These are phyloP conservation scores for Coniochaeta prunicola DNA, from an alignment of 2,329 filamentous ascomycete species.

Conservation along the genomic window DNA sequence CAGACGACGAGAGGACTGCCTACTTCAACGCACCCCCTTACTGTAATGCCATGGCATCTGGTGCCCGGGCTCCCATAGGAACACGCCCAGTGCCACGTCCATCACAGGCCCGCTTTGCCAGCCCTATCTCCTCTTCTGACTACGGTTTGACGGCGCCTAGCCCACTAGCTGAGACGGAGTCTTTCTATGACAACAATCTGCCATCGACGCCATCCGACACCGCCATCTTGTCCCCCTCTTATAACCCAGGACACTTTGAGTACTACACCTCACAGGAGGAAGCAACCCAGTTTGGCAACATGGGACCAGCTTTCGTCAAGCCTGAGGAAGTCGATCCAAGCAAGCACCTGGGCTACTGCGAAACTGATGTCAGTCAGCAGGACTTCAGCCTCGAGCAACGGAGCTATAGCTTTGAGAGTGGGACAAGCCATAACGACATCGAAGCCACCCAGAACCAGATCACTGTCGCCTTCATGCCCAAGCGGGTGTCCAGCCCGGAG, in stretches of 20 bases:
- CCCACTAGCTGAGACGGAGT: constrained; percentile 31
- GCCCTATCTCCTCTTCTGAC: constrained; percentile 29
- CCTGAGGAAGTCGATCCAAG: constrained; percentile 23
- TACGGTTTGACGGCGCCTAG: constrained; percentile 25
- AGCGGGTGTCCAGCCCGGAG: constrained; percentile 18
- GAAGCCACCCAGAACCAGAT: constrained; percentile 11
- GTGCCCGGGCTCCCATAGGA: constrained; percentile 4
- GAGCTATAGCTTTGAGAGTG: constrained; percentile 17
- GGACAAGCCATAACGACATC: constrained; percentile 11
- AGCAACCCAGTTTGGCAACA: constrained; percentile 19
- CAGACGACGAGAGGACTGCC: constrained; percentile 18
- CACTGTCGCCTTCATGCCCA: constrained; percentile 9
- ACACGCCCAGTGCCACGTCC: constrained; percentile 10
- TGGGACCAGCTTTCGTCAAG: constrained; percentile 24
- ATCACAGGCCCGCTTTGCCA: constrained; percentile 20
- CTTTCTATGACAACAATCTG: constrained; percentile 21
- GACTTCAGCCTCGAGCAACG: constrained; percentile 17
- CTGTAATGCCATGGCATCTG: constrained; percentile 7
- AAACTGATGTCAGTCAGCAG: constrained; percentile 19
- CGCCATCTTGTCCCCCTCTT: constrained; percentile 20
- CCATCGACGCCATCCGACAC: constrained; percentile 31
- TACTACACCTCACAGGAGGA: constrained; percentile 17
- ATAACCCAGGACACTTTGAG: constrained; percentile 14
- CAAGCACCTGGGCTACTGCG: constrained; percentile 21
- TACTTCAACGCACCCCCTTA: constrained; percentile 16